These are phyloP conservation scores for Aphanomyces invadans DNA, from an alignment of 352 stramenopile genomes.

Conservation along the genomic window DNA sequence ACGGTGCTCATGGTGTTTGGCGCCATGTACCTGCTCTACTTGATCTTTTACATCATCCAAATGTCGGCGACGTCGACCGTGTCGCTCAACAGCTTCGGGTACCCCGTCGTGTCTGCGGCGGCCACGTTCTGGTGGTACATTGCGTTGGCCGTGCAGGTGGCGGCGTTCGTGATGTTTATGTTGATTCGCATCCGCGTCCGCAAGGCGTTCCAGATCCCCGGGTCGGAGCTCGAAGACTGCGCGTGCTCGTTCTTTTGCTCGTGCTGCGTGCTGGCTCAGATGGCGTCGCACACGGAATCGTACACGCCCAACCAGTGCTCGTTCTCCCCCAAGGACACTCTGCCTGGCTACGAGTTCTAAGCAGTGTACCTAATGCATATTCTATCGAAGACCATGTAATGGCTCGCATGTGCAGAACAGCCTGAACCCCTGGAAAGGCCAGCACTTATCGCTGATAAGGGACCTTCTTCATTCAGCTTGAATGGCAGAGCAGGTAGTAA, in stretches of 20 bases:
- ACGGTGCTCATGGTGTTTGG: slow-evolving; percentile 5
- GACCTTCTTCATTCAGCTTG: too few relatives aligned
- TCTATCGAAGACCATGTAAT: not conserved
- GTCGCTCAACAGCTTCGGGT: not conserved
- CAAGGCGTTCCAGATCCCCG: slow-evolving; percentile 30
- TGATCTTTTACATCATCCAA: slow-evolving; percentile 2
- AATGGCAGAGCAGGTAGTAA: too few relatives aligned
- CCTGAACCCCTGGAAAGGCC: too few relatives aligned
- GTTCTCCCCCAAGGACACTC: slow-evolving; percentile 33
- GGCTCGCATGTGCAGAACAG: not conserved
- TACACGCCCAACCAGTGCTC: slow-evolving; percentile 36
- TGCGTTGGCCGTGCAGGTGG: not conserved
- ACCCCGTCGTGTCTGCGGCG: not conserved
- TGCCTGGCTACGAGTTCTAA: slow-evolving; percentile 33
- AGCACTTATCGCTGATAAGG: too few relatives aligned
- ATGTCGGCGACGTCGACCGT: not conserved
- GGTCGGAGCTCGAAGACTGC: slow-evolving; percentile 31
- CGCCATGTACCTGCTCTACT: not conserved
- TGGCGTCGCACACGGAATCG: slow-evolving; percentile 43
- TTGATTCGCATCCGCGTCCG: slow-evolving; percentile 28
- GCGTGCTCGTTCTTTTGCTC: slow-evolving; percentile 32
- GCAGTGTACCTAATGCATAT: not conserved
- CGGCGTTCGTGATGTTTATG: not conserved
- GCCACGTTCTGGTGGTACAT: slow-evolving; percentile 5
- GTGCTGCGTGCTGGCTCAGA: slow-evolving; percentile 38